Evolutionary conservation across 202 grass and related monocot species (phyloP).

Genomic region (Bolboschoenoplectus hybrid): DNA sequence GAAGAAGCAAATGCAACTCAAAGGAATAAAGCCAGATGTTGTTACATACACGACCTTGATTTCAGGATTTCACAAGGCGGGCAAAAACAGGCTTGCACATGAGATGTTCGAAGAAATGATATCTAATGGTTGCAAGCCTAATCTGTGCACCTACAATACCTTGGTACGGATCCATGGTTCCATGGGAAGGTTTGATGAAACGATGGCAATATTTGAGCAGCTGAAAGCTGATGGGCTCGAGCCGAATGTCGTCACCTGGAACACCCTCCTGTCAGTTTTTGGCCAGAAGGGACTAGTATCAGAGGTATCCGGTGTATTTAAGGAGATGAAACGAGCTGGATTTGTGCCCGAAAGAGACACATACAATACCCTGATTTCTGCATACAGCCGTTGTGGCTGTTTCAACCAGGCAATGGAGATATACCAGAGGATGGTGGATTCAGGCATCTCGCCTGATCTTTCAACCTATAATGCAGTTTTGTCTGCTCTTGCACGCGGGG

Average conservation of each 20-base stretch:
- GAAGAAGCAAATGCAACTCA: slow-evolving; percentile 68
- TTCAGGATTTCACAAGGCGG: neutral
- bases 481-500: neutral
- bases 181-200: slow-evolving; percentile 66
- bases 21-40: slow-evolving; percentile 42
- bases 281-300: slow-evolving; percentile 83
- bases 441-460: neutral
- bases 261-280: slow-evolving; percentile 61
- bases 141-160: slow-evolving; percentile 86
- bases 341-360: slow-evolving; percentile 89
- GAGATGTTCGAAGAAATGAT: slow-evolving; percentile 69
- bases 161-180: slow-evolving; percentile 84
- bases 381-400: slow-evolving; percentile 85
- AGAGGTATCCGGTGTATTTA: slow-evolving; percentile 74
- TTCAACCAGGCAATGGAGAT: slow-evolving; percentile 87
- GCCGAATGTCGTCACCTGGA: neutral
- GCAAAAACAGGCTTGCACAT: slow-evolving; percentile 40
- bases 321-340: slow-evolving; percentile 91
- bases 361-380: slow-evolving; percentile 83
- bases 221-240: slow-evolving; percentile 13
- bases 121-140: slow-evolving; percentile 60
- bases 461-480: slow-evolving; percentile 12
- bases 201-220: slow-evolving; percentile 34
- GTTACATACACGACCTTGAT: neutral
- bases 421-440: slow-evolving; percentile 45